A percentile compares a stretch with the other conserved stretches of the same genome.
phyloP scores from a whole-genome alignment of 306 rosid genomes.

The Glycyrrhiza uralensis region DNA sequence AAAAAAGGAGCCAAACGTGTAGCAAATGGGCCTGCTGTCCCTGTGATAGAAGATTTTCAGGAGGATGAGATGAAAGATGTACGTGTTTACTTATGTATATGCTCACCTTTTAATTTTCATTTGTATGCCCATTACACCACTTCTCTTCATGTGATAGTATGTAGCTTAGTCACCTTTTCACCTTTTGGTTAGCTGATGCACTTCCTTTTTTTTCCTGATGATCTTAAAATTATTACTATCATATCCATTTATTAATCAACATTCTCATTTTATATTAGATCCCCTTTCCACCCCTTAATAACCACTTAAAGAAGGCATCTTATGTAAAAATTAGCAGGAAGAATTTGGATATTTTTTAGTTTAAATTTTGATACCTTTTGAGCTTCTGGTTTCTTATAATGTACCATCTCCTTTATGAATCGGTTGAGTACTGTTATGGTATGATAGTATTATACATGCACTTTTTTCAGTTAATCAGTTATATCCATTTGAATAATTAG shows the following conservation, averaged over 20 bases:
- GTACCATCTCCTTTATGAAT: neutral
- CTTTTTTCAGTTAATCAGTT: neutral
- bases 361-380: neutral
- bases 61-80: constrained; percentile 76
- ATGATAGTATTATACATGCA: neutral
- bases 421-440: neutral
- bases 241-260: neutral
- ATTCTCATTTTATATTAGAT: neutral
- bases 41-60: constrained; percentile 74
- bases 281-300: neutral
- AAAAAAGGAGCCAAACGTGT: constrained; percentile 62
- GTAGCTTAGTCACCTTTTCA: constrained; percentile 12
- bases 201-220: neutral
- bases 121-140: neutral
- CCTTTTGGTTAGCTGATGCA: neutral
- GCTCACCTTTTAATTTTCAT: neutral
- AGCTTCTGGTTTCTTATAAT: neutral
- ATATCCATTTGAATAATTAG: neutral
- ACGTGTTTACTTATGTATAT: constrained; percentile 19
- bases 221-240: neutral
- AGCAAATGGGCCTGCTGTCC: constrained; percentile 54
- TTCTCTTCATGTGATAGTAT: neutral
- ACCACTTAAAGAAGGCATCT: constrained; percentile 4
- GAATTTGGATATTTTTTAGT: neutral
- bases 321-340: neutral